Evolutionary conservation across 164 flowering plant genomes (phyloP).

Genomic region (Piper betle): DNA sequence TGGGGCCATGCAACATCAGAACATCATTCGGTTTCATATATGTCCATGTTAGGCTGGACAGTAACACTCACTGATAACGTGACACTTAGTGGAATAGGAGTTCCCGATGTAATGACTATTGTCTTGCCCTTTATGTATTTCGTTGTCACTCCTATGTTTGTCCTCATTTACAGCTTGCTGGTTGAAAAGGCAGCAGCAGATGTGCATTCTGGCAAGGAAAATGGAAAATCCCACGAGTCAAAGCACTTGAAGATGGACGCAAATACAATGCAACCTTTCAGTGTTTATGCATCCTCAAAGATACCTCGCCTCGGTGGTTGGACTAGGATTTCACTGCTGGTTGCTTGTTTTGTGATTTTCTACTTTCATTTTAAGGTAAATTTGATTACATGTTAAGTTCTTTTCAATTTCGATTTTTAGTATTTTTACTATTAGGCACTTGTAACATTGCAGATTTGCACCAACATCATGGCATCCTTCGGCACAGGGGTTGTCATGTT

Average conservation of each 20-base stretch:
- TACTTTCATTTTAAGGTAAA: slow-evolving; percentile 12
- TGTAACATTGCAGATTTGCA: slow-evolving; percentile 9
- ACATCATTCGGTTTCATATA: slow-evolving; percentile 1
- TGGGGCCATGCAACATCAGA: slow-evolving; percentile 12
- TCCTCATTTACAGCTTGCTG: slow-evolving; percentile 7
- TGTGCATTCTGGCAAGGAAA: slow-evolving; percentile 9
- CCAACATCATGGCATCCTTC: slow-evolving; percentile 7
- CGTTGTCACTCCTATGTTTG: slow-evolving; percentile 7
- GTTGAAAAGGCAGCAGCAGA: slow-evolving; percentile 9
- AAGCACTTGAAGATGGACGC: slow-evolving; percentile 1
- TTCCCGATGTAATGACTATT: slow-evolving; percentile 8
- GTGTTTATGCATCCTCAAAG: not conserved
- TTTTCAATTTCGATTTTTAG: not conserved
- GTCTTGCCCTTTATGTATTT: slow-evolving; percentile 13
- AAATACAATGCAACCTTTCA: not conserved
- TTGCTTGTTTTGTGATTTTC: slow-evolving; percentile 2
- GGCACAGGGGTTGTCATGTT: slow-evolving; percentile 1
- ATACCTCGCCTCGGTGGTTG: not conserved
- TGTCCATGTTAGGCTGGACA: slow-evolving; percentile 11
- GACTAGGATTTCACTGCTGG: slow-evolving; percentile 1
- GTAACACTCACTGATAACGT: not conserved
- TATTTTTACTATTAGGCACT: not conserved
- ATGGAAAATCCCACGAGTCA: slow-evolving; percentile 2
- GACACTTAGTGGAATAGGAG: slow-evolving; percentile 1
- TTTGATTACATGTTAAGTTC: not conserved